Evolutionary conservation across 2,329 filamentous ascomycete genomes (phyloP).

Genomic region (Stylonectria norvegica): DNA sequence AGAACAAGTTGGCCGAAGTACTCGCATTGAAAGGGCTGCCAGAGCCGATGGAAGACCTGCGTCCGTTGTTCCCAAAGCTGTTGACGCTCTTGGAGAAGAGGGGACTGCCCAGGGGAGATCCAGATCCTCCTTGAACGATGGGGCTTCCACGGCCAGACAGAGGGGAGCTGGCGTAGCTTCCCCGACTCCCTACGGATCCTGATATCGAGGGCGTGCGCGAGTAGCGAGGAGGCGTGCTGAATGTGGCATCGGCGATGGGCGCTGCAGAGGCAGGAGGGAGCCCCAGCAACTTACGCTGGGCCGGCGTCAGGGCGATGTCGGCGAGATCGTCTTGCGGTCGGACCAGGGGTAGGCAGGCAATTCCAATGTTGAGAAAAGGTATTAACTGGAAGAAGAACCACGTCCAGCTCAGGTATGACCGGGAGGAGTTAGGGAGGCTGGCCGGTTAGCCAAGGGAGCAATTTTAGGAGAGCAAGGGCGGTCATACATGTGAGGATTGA

Average conservation of each 20-base stretch:
- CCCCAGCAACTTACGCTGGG: constrained; percentile 78
- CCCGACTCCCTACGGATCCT: constrained; percentile 59
- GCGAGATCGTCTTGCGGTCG: constrained; percentile 70
- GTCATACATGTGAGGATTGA: constrained; percentile 40
- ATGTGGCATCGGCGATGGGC: constrained; percentile 65
- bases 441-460: constrained; percentile 13
- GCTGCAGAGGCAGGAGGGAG: constrained; percentile 63
- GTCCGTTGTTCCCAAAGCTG: constrained; percentile 44
- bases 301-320: constrained; percentile 79
- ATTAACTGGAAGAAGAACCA: constrained; percentile 51
- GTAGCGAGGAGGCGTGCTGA: constrained; percentile 85
- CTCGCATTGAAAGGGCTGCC: constrained; percentile 50
- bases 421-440: constrained; percentile 33
- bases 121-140: constrained; percentile 28
- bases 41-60: constrained; percentile 61
- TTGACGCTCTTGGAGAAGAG: constrained; percentile 67
- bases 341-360: constrained; percentile 70
- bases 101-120: constrained; percentile 45
- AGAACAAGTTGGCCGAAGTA: constrained; percentile 46
- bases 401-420: constrained; percentile 40
- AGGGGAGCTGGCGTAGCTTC: constrained; percentile 56
- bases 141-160: constrained; percentile 55
- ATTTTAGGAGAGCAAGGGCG: constrained; percentile 5
- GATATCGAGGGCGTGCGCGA: constrained; percentile 66
- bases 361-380: constrained; percentile 66